Conservation (phyloP, 2,329 filamentous ascomycete species). For the Beauveria pseudobassiana region DNA sequence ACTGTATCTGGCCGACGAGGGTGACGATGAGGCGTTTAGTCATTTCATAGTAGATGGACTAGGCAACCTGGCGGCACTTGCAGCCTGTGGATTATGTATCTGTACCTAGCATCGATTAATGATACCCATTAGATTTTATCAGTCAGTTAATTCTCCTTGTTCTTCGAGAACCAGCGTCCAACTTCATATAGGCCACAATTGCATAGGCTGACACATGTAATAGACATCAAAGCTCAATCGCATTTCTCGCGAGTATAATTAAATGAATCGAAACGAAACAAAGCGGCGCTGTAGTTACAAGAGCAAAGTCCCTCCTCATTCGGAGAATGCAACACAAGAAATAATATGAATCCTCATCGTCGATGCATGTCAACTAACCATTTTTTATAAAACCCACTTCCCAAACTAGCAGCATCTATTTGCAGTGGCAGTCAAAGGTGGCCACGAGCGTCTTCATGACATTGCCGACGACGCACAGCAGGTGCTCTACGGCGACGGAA, state of each 20-base stretch:
- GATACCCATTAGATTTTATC: neutral
- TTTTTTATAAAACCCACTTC: neutral
- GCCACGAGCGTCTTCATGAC: constrained; percentile 22
- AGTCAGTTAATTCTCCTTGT: neutral
- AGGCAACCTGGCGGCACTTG: constrained; percentile 29
- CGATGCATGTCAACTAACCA: neutral
- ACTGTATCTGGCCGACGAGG: constrained; percentile 28
- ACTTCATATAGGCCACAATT: too few species aligned
- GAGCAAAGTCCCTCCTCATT: neutral
- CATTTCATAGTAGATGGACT: constrained; percentile 33
- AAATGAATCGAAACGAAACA: neutral
- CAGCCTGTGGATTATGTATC: constrained; percentile 17
- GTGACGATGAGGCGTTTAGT: constrained; percentile 36
- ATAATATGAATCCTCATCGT: neutral
- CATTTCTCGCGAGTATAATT: neutral
- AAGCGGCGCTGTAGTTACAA: constrained; percentile 2
- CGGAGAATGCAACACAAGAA: neutral
- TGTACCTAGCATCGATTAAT: neutral
- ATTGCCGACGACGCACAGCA: constrained; percentile 27
- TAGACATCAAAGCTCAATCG: neutral
- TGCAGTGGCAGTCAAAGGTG: constrained; percentile 28
- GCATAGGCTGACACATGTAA: neutral
- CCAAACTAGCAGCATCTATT: constrained; percentile 13
- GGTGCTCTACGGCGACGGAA: constrained; percentile 21
- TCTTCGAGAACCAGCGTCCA: neutral